Evolutionary conservation across 2,329 filamentous ascomycete species (phyloP), one percentile per base, ranked within the genome.

Genomic region (Alternaria postmessia): DNA sequence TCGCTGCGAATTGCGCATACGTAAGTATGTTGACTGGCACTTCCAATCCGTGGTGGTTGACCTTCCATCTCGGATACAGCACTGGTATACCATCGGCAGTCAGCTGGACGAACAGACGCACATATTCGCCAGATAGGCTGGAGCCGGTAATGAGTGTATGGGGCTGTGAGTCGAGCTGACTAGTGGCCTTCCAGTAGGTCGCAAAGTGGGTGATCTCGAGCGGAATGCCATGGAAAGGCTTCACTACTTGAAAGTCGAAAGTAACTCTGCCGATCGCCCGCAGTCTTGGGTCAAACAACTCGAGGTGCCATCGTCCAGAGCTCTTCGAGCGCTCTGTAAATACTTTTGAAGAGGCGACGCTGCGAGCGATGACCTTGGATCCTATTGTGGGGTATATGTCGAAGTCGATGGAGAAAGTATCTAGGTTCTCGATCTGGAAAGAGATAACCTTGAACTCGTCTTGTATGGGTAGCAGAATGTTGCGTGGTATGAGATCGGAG

Each of bases 171-270:
- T 97, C 93, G 48, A 95, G 86, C 69, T 97, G 93, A 72, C 93
- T 97, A 1, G 95, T 99, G 0, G 94, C 94, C 79, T 98, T 99
- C 95, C 95, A 99, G 79, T 99, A 99, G 0, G 95, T 98, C 64
- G 96, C 95, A 71, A 98, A 99, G 74, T 98, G 94, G 1, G 95
- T 96, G 62, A 99, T 97, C 78, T 99, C 95, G 22, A 99, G 83
- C 4, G 95, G 93, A 62, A 93, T 91, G 7, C 95, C 94, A 64
- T 89, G 88, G 81, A 98, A 99, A 0, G 95, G 95, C 74, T 97
- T 97, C 77, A 99, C 96, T 26, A 98, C 93, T 75, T 98, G 94
- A 56, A 93, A 96, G 66, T 92, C 91, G 82, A 99, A 99, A 65
- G 89, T 93, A 67, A 98, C 92, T 72, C 96, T 92, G 6, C 95